Percentiles rank a stretch among this genome's conserved stretches.
These are phyloP conservation scores for Phaeoacremonium minimum DNA, from an alignment of 2,329 filamentous ascomycete species.

Conservation along the genomic window DNA sequence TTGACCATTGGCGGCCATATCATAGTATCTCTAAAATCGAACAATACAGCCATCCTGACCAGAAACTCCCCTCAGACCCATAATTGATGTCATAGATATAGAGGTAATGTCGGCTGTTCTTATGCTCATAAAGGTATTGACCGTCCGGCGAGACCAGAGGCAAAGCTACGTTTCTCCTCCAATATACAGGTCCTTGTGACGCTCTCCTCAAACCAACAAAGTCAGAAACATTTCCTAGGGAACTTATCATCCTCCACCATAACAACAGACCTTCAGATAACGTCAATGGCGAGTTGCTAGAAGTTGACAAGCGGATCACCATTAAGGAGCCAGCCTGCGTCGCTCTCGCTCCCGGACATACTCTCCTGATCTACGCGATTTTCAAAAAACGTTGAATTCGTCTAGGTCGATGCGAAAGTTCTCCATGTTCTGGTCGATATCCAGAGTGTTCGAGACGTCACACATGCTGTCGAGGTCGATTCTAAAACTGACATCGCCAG, in stretches of 20 bases:
- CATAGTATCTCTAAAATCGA: neutral
- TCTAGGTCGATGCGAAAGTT: neutral
- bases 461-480: neutral
- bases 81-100: neutral
- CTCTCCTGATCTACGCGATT: neutral
- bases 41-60: neutral
- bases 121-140: no score
- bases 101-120: neutral
- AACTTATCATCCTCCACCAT: neutral
- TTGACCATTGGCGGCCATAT: neutral
- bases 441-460: neutral
- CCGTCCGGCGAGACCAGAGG: neutral
- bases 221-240: neutral
- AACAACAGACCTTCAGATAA: neutral
- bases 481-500: neutral
- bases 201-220: neutral
- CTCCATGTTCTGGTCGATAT: neutral
- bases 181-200: neutral
- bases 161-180: neutral
- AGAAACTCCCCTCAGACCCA: neutral
- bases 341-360: neutral
- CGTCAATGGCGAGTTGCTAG: neutral
- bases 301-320: neutral
- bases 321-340: neutral
- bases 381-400: neutral